Conservation (phyloP, 2,329 filamentous ascomycete species). For the Chaetothyriales sp. region DNA sequence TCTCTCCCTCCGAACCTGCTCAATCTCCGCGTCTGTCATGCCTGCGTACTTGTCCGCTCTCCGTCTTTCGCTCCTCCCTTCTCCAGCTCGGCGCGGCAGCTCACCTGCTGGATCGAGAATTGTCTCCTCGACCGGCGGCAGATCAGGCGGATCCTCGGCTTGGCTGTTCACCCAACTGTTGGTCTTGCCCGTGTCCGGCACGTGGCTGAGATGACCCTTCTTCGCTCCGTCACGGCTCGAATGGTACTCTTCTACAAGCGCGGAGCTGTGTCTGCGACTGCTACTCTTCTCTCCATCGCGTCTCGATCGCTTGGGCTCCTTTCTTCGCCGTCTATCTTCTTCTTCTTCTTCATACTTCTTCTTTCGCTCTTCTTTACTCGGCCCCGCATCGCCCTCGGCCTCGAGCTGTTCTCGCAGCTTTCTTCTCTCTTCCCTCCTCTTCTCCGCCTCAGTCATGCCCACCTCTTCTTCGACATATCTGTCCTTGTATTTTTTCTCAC, state of each 20-base stretch:
- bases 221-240: slow-evolving; percentile 20
- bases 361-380: slow-evolving; percentile 21
- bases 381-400: slow-evolving; percentile 10
- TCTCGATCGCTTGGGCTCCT: slow-evolving; percentile 20
- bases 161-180: slow-evolving; percentile 38
- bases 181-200: slow-evolving; percentile 30
- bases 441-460: slow-evolving; percentile 23
- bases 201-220: slow-evolving; percentile 11
- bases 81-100: slow-evolving; percentile 18
- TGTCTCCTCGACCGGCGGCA: slow-evolving; percentile 33
- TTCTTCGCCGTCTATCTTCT: slow-evolving; percentile 11
- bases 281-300: slow-evolving; percentile 22
- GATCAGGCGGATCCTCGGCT: slow-evolving; percentile 34
- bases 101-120: slow-evolving; percentile 28
- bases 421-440: slow-evolving; percentile 25
- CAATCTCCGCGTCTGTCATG: slow-evolving; percentile 27
- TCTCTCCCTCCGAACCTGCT: slow-evolving; percentile 23
- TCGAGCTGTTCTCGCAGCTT: slow-evolving; percentile 16
- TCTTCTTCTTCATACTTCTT: slow-evolving; percentile 22
- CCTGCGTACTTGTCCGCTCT: slow-evolving; percentile 29
- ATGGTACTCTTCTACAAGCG: slow-evolving; percentile 23
- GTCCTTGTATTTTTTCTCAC: slow-evolving; percentile 24
- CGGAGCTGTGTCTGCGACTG: slow-evolving; percentile 14
- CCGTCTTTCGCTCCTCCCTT: slow-evolving; percentile 23
- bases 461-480: slow-evolving; percentile 24